phyloP scores from a whole-genome alignment of 2,329 filamentous ascomycete species.

The Xylaria digitata region DNA sequence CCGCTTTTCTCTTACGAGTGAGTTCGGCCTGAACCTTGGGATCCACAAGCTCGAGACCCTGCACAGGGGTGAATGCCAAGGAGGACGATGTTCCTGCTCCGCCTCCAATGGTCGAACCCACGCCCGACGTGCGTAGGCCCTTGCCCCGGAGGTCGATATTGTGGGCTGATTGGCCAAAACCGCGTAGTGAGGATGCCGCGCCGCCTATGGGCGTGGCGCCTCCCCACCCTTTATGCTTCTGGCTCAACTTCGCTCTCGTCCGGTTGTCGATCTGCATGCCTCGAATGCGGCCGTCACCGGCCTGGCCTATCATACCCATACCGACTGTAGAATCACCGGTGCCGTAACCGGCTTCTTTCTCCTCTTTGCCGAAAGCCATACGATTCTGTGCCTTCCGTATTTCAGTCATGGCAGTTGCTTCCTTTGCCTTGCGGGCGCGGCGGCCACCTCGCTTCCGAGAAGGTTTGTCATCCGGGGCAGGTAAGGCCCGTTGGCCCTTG shows the following conservation, averaged over 20 bases:
- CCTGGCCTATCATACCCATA: conserved; percentile 93
- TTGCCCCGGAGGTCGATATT: conserved; percentile 79
- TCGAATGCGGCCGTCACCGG: conserved; percentile 88
- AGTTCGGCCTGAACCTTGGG: conserved; percentile 90
- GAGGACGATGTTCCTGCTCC: conserved; percentile 83
- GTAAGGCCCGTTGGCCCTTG: conserved; percentile 85
- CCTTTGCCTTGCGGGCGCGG: conserved; percentile 92
- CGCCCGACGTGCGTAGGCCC: conserved; percentile 83
- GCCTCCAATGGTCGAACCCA: conserved; percentile 75
- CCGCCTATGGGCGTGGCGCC: conserved; percentile 72
- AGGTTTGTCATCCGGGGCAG: conserved; percentile 94
- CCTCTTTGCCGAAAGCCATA: conserved; percentile 95
- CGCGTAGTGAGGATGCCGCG: conserved; percentile 82
- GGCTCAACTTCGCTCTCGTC: conserved; percentile 90
- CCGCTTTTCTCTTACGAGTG: conserved; percentile 89
- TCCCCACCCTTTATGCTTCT: conserved; percentile 97
- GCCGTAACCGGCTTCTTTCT: conserved; percentile 92
- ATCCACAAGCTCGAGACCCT: conserved; percentile 94
- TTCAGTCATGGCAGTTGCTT: conserved; percentile 96
- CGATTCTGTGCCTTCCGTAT: conserved; percentile 95
- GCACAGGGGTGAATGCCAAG: conserved; percentile 92
- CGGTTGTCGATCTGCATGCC: conserved; percentile 90
- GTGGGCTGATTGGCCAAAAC: conserved; percentile 74
- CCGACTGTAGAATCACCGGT: conserved; percentile 86
- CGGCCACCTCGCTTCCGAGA: conserved; percentile 91